Evolutionary conservation across 164 flowering plant genomes (phyloP), one percentile per base, ranked within the genome.

Genomic region (Paratinospora sagittata): DNA sequence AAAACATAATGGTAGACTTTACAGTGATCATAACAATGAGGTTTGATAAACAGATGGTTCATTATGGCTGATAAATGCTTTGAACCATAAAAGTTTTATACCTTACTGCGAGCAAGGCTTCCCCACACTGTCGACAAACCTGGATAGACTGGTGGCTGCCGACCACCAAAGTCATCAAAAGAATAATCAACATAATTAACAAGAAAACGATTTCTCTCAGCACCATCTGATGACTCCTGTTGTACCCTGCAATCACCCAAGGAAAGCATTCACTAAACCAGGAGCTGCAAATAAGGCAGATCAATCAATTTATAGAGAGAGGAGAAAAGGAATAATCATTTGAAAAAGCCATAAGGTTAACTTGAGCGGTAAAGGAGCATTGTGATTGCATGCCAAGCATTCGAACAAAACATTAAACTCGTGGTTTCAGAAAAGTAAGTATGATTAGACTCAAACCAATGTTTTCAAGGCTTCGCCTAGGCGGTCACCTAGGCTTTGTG

Each of bases 111-210:
- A 67, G 99, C 99, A 83, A 96, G 82, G 79, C 99, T 96, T 74
- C 99, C 99, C 99, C 99, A 96, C 0, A 96, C 99, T 68, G 99
- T 93, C 9, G 98, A 91, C 74, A 96, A 79, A 41, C 99, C 99
- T 69, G 98, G 97, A 86, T 96, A 96, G 63, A 96, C 99, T 49
- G 99, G 97, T 65, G 91, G 88, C 64, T 93, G 99, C 67, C 93
- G 88, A 70, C 98, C 98, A 47, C 95, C 99, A 87, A 95, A 95
- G 74, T 95, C 99, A 86, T 93, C 99, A 84, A 96, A 96, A 78
- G 97, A 90, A 86, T 84, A 90, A 81, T 96, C 99, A 65, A 96
- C 98, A 80, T 88, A 96, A 73, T 86, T 88, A 73, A 96, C 91
- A 36, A 93, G 89, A 80, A 87, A 91, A 36, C 90, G 84, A 76